Evolutionary conservation across 805 yeast species (phyloP), one percentile per base, ranked within the genome.

Genomic region (Cyberlindnera bimundalis): DNA sequence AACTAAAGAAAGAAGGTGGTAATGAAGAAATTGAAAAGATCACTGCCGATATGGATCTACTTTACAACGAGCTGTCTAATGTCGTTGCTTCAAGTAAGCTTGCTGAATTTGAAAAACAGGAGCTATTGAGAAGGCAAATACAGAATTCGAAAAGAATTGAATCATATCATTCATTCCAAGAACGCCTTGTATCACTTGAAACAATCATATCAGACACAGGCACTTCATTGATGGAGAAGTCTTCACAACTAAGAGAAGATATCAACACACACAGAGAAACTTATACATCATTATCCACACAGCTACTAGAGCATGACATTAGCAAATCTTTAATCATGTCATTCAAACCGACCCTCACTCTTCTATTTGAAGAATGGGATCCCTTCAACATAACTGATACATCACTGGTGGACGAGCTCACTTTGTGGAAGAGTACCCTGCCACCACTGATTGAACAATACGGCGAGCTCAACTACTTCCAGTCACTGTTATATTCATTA

Each of bases 331-430:
- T 56, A 2, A 33, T 51, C 6, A 46, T 62, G 1, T 26, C 52
- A 7, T 14, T 65, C 5, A 47, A 44, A 13, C 59, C 64, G 2
- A n/a, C 42, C 3, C 39, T 58, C 16, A 12, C 27, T 2, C 11
- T 29, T 3, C 23, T 48, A 6, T 45, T 71, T 18, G 50, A 46
- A 2, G 5, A 42, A 2, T 74, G 79, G 76, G 55, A 63, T 29
- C 69, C 73, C 0, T 46, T 58, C 4, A 53, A 59, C 12, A 49
- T 70, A 8, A 58, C 62, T 3, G 47, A 55, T 9, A 55, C 60
- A 2, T 42, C 44, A 2, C 37, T 70, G 11, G 46, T 62, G 1
- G 66, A 61, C 16, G 44, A 47, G 4, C 45, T 71, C 12, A n/a
- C 45, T 0, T 43, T 43, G 3, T 64, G 65, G 66, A 53, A 49